Base-by-base conservation (phyloP, 2,329 filamentous ascomycete species). In the Nothopassalora personata region DNA sequence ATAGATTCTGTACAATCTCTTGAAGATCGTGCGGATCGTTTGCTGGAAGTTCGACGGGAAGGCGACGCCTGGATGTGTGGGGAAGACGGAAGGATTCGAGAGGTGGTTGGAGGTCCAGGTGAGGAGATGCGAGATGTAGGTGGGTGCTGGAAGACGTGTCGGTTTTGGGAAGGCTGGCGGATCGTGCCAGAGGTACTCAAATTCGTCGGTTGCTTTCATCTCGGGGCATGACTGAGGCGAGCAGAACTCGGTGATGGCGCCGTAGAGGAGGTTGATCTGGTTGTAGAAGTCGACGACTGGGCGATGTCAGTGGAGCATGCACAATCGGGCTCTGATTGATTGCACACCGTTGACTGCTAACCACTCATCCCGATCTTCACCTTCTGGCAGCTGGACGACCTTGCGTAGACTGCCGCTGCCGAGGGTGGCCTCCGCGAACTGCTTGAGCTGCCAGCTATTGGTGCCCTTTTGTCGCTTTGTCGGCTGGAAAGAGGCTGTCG, bases 171-270 rank as follows among this genome's bases (percentile, higher is more conserved):
- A 99, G 73, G 90, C 88, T 70, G 96, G 91, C 62, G 83, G 89
- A 76, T 99, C 93, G 79, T 99, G 94, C 94, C 94, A 99, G 66
- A 99, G 87, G 76, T 99, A 99, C 76, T 99, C 94, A 76, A 97
- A 99, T 88, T 99, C 94, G 78, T 99, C 95, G 9, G 94, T 99
- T n/a, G 94, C 94, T 77, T 99, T 99, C 94, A 99, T 99, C 79
- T 97, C 94, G 0, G 94, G 94, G 75, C 94, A 99, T 65, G 91
- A 91, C 73, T 94, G 89, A 33, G 94, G 93, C 28, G 94, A 97
- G 81, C 94, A 99, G 77, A 99, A 99, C 74, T 99, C 94, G 60
- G 94, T 99, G 73, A 99, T 99, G 66, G 94, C 94, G 60, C 95
- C 95, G 75, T 99, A 99, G 60, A 99, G 87, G 36, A 99, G 84